Conservation (phyloP, 2,329 filamentous ascomycete genomes). For the Aulographum hederae region DNA sequence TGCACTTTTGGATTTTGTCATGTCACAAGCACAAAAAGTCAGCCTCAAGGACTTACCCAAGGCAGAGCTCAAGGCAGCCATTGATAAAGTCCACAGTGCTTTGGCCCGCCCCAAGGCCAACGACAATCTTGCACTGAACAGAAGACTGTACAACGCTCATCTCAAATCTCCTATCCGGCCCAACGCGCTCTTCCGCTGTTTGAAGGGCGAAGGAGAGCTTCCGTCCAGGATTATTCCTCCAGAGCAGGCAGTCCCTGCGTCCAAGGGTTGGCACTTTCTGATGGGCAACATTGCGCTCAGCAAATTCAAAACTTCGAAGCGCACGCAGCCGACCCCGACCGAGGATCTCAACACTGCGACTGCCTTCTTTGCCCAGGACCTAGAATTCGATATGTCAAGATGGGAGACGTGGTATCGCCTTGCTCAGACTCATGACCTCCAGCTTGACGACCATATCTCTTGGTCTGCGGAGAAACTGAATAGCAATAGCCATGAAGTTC, state of each 20-base stretch:
- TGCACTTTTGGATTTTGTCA: constrained; percentile 67
- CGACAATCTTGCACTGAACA: constrained; percentile 70
- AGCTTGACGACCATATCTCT: constrained; percentile 69
- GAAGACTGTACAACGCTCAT: constrained; percentile 63
- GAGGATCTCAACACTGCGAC: constrained; percentile 72
- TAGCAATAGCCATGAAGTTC: constrained; percentile 49
- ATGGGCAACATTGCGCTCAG: constrained; percentile 76
- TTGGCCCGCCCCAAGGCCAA: constrained; percentile 50
- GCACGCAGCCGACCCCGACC: constrained; percentile 59
- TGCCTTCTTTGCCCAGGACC: constrained; percentile 60
- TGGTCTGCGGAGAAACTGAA: constrained; percentile 90
- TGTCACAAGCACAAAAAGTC: constrained; percentile 63
- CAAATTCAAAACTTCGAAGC: constrained; percentile 73
- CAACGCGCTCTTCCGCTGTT: constrained; percentile 58
- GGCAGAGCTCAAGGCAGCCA: constrained; percentile 73
- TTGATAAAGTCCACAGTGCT: constrained; percentile 82
- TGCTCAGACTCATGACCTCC: constrained; percentile 73
- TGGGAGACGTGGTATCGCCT: constrained; percentile 89
- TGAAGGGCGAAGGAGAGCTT: constrained; percentile 49
- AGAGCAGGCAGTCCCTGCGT: constrained; percentile 51
- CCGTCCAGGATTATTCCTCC: constrained; percentile 43
- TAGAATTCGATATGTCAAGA: constrained; percentile 63
- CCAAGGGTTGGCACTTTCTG: constrained; percentile 81
- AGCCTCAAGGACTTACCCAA: constrained; percentile 83
- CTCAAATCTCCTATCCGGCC: constrained; percentile 74